Percentiles rank a stretch among this genome's conserved stretches.
Conservation (phyloP, 2,329 filamentous ascomycete species). For the Myotisia sp. region DNA sequence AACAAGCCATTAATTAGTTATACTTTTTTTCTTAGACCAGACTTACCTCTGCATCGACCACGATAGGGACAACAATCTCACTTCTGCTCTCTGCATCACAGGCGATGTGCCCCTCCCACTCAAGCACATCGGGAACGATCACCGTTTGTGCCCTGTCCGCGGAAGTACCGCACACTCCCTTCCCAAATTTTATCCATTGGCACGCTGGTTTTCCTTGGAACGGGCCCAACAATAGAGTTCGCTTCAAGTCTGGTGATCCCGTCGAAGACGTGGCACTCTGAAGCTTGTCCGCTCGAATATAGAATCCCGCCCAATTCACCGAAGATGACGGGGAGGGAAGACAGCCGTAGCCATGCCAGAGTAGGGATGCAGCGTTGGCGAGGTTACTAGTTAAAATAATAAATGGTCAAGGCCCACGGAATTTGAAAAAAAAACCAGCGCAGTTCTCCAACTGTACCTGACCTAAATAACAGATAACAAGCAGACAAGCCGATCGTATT, state of each 20-base stretch:
- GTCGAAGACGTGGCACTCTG: slow-evolving; percentile 18
- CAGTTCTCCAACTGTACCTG: slow-evolving; percentile 3
- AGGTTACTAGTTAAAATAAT: slow-evolving; percentile 24
- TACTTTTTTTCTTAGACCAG: no score
- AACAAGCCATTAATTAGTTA: neutral
- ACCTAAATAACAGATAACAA: no score
- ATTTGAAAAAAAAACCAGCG: neutral
- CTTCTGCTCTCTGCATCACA: slow-evolving; percentile 36
- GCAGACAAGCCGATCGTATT: no score
- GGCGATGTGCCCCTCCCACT: slow-evolving; percentile 36
- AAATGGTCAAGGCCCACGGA: neutral
- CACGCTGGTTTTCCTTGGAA: slow-evolving; percentile 38
- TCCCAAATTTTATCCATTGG: slow-evolving; percentile 33
- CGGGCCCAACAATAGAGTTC: slow-evolving; percentile 30
- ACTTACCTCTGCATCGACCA: slow-evolving; percentile 27
- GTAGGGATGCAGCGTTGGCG: slow-evolving; percentile 35
- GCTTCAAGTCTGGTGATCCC: slow-evolving; percentile 13
- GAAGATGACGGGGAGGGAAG: slow-evolving; percentile 30
- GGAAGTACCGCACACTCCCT: slow-evolving; percentile 35
- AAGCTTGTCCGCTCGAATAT: slow-evolving; percentile 32
- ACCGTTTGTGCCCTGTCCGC: slow-evolving; percentile 27
- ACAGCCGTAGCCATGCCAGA: slow-evolving; percentile 35
- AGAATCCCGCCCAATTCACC: slow-evolving; percentile 38
- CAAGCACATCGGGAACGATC: slow-evolving; percentile 30
- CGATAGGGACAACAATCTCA: slow-evolving; percentile 37